phyloP scores from a whole-genome alignment of 2,329 filamentous ascomycete species.

The Phyllosticta citriasiana region DNA sequence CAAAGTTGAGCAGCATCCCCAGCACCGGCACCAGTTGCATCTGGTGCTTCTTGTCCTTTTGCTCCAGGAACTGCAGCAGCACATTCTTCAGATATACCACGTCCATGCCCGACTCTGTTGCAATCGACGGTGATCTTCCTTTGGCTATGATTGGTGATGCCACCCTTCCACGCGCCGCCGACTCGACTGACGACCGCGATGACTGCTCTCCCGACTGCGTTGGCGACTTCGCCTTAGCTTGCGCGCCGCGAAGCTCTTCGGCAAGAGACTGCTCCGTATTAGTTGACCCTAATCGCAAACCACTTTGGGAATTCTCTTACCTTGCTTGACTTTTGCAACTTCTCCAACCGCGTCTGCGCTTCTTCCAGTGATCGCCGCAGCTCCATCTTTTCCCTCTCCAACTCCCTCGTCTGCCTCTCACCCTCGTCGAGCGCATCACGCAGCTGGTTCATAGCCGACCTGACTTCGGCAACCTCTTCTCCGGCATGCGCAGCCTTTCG shows the following conservation, averaged over 20 bases:
- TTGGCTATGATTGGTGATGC: slow-evolving; percentile 37
- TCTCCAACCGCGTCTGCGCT: slow-evolving; percentile 65
- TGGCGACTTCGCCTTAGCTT: slow-evolving; percentile 26
- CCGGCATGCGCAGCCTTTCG: slow-evolving; percentile 55
- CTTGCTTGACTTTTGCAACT: slow-evolving; percentile 59
- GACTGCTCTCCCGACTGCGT: slow-evolving; percentile 40
- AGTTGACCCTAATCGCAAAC: slow-evolving; percentile 9
- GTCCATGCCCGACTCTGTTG: slow-evolving; percentile 34
- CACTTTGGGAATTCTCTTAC: slow-evolving; percentile 16
- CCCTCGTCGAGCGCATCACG: slow-evolving; percentile 75
- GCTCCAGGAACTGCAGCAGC: slow-evolving; percentile 69
- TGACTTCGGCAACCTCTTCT: slow-evolving; percentile 66
- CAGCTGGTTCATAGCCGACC: slow-evolving; percentile 65
- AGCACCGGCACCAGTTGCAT: slow-evolving; percentile 69
- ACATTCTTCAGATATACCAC: slow-evolving; percentile 72
- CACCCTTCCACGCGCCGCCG: slow-evolving; percentile 30
- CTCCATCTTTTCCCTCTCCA: slow-evolving; percentile 72
- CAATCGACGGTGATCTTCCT: slow-evolving; percentile 21
- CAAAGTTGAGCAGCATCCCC: slow-evolving; percentile 66
- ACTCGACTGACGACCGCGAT: slow-evolving; percentile 50
- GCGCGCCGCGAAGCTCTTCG: slow-evolving; percentile 46
- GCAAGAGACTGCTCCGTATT: slow-evolving; percentile 35
- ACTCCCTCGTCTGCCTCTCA: slow-evolving; percentile 72
- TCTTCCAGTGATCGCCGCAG: slow-evolving; percentile 70
- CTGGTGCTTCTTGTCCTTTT: slow-evolving; percentile 66